Conservation (phyloP, 2,329 filamentous ascomycete genomes). For the Penicillium verrucosum region DNA sequence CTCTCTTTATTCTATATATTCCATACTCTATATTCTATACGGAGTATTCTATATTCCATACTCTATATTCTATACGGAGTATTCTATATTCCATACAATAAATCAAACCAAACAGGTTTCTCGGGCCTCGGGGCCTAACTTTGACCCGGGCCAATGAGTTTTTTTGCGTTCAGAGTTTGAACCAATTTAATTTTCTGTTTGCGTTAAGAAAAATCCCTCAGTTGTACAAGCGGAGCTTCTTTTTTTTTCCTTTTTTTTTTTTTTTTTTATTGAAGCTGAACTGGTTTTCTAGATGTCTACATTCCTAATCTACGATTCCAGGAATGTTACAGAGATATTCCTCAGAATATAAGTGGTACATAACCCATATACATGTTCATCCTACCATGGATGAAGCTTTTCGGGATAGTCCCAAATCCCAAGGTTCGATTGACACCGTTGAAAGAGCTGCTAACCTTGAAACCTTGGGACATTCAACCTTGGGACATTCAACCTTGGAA, state of each 20-base stretch:
- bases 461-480: not conserved
- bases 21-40: too few relatives aligned
- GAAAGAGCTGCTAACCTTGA: too few relatives aligned
- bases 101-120: not conserved
- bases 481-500: not conserved
- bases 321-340: not conserved
- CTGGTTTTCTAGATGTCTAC: not conserved
- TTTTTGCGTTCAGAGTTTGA: not conserved
- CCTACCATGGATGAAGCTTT: not conserved
- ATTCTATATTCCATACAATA: too few relatives aligned
- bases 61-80: too few relatives aligned
- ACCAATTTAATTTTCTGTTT: conserved; percentile 5
- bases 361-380: too few relatives aligned
- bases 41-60: too few relatives aligned
- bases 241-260: not conserved
- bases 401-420: too few relatives aligned
- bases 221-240: conserved; percentile 4
- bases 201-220: conserved; percentile 8
- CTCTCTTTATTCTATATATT: not conserved
- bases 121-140: conserved; percentile 21
- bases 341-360: too few relatives aligned
- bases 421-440: too few relatives aligned
- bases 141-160: conserved; percentile 13
- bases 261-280: not conserved
- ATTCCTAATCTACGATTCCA: not conserved